These are phyloP conservation scores for Penicillium ochrochloron DNA, from an alignment of 495 filamentous ascomycete species.

Conservation along the genomic window DNA sequence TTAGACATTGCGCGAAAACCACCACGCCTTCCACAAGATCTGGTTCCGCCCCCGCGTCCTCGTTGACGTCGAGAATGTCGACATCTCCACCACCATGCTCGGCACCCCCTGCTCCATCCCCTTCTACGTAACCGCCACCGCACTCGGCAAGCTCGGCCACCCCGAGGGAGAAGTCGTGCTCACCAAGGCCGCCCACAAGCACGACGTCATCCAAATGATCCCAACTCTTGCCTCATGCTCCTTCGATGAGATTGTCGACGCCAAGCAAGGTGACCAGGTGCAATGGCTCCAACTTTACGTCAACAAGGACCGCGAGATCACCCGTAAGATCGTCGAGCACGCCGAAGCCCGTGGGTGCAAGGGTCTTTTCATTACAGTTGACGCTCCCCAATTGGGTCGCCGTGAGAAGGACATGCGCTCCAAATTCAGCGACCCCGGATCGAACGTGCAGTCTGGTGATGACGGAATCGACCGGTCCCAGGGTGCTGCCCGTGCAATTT, in stretches of 20 bases:
- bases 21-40: constrained; percentile 93
- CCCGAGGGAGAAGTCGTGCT: constrained; percentile 90
- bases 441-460: constrained; percentile 75
- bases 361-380: constrained; percentile 97
- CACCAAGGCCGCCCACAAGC: constrained; percentile 78
- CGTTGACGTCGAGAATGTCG: constrained; percentile 83
- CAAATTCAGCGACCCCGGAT: constrained; percentile 87
- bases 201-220: constrained; percentile 95
- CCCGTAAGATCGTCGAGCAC: constrained; percentile 85
- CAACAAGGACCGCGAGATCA: constrained; percentile 94
- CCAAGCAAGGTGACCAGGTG: constrained; percentile 75
- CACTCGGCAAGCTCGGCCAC: constrained; percentile 88
- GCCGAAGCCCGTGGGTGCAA: constrained; percentile 93
- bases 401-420: constrained; percentile 94
- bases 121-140: constrained; percentile 93
- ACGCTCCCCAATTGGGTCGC: constrained; percentile 92
- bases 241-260: constrained; percentile 96
- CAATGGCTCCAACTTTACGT: constrained; percentile 99
- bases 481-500: constrained; percentile 90
- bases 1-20: constrained; percentile 97
- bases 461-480: constrained; percentile 79
- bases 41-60: constrained; percentile 93
- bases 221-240: constrained; percentile 97
- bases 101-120: constrained; percentile 80
- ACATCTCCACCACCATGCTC: constrained; percentile 88